phyloP scores from a whole-genome alignment of 768 basidiomycete species.

The Tulasnella sp. region DNA sequence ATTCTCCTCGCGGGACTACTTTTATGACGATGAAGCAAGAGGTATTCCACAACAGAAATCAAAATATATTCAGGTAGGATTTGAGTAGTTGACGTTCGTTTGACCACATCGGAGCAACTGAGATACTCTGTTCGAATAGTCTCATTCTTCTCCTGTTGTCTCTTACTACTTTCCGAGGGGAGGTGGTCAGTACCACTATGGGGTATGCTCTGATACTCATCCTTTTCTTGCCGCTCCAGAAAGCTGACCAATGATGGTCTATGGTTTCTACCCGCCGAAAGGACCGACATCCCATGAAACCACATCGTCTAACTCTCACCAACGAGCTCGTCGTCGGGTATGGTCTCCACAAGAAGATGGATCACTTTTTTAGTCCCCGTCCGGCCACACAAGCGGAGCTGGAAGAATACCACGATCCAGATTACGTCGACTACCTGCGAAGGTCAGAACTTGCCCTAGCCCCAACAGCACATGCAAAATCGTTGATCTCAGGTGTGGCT shows the following conservation, averaged over 20 bases:
- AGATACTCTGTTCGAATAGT: constrained; percentile 27
- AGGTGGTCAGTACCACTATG: constrained; percentile 93
- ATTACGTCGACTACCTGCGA: constrained; percentile 94
- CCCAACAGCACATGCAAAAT: not conserved
- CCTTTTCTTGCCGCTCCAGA: not conserved
- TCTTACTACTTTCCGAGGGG: constrained; percentile 94
- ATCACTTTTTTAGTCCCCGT: constrained; percentile 80
- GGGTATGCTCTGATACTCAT: constrained; percentile 40
- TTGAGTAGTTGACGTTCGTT: no score
- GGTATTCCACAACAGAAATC: constrained; percentile 52
- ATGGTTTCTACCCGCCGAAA: constrained; percentile 27
- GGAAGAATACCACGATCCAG: constrained; percentile 82
- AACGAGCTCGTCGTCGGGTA: constrained; percentile 95
- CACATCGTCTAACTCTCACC: constrained; percentile 88
- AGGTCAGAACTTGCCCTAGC: constrained; percentile 37
- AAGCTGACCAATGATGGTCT: constrained; percentile 14
- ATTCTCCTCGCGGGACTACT: constrained; percentile 65
- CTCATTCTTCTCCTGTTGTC: constrained; percentile 80
- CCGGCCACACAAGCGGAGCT: constrained; percentile 84
- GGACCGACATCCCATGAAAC: constrained; percentile 99
- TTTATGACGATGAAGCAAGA: constrained; percentile 58
- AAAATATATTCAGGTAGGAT: constrained; percentile 6
- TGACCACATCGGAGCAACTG: no score
- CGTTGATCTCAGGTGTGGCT: not conserved
- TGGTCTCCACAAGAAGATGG: constrained; percentile 89